These are phyloP conservation scores for Pythium myriotylum DNA, from an alignment of 352 stramenopile species.

Conservation along the genomic window DNA sequence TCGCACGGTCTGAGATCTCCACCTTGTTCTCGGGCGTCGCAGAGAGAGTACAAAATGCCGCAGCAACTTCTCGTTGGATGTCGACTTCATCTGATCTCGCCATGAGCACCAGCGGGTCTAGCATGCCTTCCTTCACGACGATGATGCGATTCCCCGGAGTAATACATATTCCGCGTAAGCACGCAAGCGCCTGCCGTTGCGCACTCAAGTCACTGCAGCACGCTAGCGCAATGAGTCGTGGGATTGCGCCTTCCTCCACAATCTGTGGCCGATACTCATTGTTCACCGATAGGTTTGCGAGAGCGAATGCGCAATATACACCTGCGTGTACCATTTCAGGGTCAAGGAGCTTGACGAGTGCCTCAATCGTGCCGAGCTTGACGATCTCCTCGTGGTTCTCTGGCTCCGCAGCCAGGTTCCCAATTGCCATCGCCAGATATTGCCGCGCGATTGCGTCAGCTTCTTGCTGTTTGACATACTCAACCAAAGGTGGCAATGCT, in stretches of 20 bases:
- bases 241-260: conserved; percentile 92
- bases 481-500: conserved; percentile 83
- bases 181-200: conserved; percentile 92
- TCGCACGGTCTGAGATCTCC: conserved; percentile 92
- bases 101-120: conserved; percentile 96
- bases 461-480: conserved; percentile 89
- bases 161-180: conserved; percentile 93
- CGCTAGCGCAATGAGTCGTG: conserved; percentile 92
- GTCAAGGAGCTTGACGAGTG: conserved; percentile 93
- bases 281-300: conserved; percentile 95
- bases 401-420: conserved; percentile 94
- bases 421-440: conserved; percentile 95
- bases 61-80: conserved; percentile 92
- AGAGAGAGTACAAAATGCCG: conserved; percentile 94
- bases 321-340: conserved; percentile 83
- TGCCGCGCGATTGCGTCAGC: conserved; percentile 92
- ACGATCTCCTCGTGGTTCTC: conserved; percentile 96
- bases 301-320: conserved; percentile 93
- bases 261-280: conserved; percentile 92
- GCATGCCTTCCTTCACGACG: conserved; percentile 93
- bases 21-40: conserved; percentile 96
- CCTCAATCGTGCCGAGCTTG: conserved; percentile 85
- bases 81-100: conserved; percentile 91
- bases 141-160: conserved; percentile 84
- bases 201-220: conserved; percentile 94